Evolutionary conservation across 2,329 filamentous ascomycete genomes (phyloP).

Genomic region (Sporothrix humicola): DNA sequence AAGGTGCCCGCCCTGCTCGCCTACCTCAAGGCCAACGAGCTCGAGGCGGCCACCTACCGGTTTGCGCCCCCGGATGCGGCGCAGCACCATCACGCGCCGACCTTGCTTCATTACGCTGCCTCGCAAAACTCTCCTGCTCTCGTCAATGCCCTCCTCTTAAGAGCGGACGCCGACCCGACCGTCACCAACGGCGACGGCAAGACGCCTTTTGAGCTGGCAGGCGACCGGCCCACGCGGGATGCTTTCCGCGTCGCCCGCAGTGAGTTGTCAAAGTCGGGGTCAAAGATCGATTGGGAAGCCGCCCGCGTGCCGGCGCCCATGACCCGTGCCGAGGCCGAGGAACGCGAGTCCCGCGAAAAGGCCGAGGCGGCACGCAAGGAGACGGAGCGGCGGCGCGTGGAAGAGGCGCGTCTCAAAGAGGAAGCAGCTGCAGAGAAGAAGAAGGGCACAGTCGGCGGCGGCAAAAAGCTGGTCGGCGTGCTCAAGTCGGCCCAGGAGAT

Average conservation of each 20-base stretch:
- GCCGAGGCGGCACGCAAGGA: constrained; percentile 71
- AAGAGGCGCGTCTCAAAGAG: constrained; percentile 72
- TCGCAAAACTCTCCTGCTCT: constrained; percentile 78
- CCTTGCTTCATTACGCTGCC: constrained; percentile 83
- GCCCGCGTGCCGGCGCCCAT: constrained; percentile 75
- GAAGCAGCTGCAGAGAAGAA: constrained; percentile 64
- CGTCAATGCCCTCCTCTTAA: constrained; percentile 76
- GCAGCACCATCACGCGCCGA: constrained; percentile 74
- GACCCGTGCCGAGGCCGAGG: constrained; percentile 72
- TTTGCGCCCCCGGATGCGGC: constrained; percentile 72
- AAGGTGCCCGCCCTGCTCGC: constrained; percentile 86
- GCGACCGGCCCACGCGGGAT: constrained; percentile 84
- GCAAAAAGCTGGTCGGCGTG: constrained; percentile 59
- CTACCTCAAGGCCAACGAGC: constrained; percentile 77
- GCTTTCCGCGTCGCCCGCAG: constrained; percentile 87
- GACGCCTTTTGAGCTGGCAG: constrained; percentile 83
- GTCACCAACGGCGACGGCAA: constrained; percentile 75
- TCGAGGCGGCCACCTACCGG: constrained; percentile 69
- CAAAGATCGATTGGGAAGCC: constrained; percentile 69
- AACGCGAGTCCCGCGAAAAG: constrained; percentile 72
- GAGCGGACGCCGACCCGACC: constrained; percentile 76
- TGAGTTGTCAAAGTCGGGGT: constrained; percentile 77
- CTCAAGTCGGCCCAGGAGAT: constrained; percentile 79
- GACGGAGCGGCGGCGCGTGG: constrained; percentile 70
- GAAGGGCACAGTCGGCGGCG: constrained; percentile 38